These are phyloP conservation scores for Biscogniauxia mediterranea DNA, from an alignment of 2,329 filamentous ascomycete genomes.

Conservation along the genomic window DNA sequence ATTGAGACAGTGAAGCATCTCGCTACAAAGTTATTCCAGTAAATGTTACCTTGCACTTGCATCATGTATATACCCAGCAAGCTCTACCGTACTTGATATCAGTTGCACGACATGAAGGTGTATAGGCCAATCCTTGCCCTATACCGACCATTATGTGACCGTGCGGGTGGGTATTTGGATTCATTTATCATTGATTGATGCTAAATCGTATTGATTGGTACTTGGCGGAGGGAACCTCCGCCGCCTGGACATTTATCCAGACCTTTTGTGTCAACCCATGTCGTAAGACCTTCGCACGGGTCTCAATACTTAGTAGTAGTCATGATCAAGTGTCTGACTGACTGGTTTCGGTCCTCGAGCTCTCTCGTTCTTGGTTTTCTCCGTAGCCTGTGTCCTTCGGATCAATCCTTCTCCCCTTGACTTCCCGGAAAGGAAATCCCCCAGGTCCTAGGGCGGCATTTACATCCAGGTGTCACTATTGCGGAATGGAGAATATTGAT, in stretches of 20 bases:
- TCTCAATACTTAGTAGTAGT: slow-evolving; percentile 15
- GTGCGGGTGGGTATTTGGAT: slow-evolving; percentile 20
- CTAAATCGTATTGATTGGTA: slow-evolving; percentile 19
- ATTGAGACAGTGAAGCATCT: neutral
- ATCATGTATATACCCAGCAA: neutral
- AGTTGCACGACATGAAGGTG: neutral
- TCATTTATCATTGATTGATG: slow-evolving; percentile 25
- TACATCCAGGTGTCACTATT: slow-evolving; percentile 7
- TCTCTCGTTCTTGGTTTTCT: slow-evolving; percentile 10
- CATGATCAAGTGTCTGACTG: slow-evolving; percentile 9
- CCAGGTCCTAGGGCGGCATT: slow-evolving; percentile 7
- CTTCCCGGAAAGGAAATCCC: slow-evolving; percentile 8
- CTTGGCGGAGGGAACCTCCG: slow-evolving; percentile 28
- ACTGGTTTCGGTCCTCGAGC: slow-evolving; percentile 10
- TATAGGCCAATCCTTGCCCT: neutral
- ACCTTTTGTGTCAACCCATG: slow-evolving; percentile 9
- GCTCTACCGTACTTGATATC: neutral
- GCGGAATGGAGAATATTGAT: slow-evolving; percentile 17
- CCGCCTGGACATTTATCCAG: slow-evolving; percentile 26
- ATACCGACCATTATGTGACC: slow-evolving; percentile 7
- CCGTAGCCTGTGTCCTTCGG: slow-evolving; percentile 6
- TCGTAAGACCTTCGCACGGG: slow-evolving; percentile 15
- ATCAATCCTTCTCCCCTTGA: slow-evolving; percentile 11
- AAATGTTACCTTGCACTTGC: neutral
- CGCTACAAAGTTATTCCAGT: neutral